These are phyloP conservation scores for Beauveria caledonica DNA, from an alignment of 2,329 filamentous ascomycete genomes.

Conservation along the genomic window DNA sequence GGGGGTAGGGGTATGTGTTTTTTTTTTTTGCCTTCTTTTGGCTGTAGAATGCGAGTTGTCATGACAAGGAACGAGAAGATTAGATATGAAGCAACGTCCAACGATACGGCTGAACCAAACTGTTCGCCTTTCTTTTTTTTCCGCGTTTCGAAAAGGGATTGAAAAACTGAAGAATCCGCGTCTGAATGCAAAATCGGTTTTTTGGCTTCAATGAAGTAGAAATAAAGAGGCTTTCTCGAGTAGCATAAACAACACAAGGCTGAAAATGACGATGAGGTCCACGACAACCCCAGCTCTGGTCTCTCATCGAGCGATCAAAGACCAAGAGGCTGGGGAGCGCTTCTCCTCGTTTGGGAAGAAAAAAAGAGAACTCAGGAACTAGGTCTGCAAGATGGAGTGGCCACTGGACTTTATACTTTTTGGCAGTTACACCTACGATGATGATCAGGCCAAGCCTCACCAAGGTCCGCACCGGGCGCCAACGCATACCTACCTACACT, in stretches of 20 bases:
- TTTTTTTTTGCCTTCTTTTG: not conserved
- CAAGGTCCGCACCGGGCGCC: not conserved
- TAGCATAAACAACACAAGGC: not conserved
- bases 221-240: not conserved
- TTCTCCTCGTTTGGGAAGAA: not conserved
- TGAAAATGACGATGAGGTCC: not conserved
- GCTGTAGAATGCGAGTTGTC: not conserved
- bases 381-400: not conserved
- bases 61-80: not conserved
- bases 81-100: too few relatives aligned
- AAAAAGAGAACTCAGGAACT: not conserved
- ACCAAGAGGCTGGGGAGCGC: not conserved
- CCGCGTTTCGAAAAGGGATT: not conserved
- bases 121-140: too few relatives aligned
- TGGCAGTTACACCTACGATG: not conserved
- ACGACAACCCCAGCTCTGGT: not conserved
- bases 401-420: conserved; percentile 4
- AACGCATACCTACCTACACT: too few relatives aligned
- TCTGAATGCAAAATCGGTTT: not conserved
- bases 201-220: too few relatives aligned
- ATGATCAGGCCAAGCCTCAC: not conserved
- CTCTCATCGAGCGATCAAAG: not conserved
- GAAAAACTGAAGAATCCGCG: not conserved
- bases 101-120: too few relatives aligned
- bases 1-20: not conserved